Conservation (phyloP, 345 rosid species). For the Eucalyptus microcorys region DNA sequence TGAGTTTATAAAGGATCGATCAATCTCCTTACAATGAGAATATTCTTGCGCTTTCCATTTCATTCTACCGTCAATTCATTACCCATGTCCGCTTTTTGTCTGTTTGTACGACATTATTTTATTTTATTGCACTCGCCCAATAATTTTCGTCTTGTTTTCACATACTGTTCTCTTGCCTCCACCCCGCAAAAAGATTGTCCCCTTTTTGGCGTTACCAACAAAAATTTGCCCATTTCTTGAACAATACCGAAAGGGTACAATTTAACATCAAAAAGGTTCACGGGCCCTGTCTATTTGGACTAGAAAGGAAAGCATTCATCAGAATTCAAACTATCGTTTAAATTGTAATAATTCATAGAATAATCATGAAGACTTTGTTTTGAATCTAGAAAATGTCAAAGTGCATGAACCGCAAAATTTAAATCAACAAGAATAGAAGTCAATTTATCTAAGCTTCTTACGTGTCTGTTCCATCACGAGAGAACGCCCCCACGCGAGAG, state of each 20-base stretch:
- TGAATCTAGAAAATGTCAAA: neutral
- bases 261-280: neutral
- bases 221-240: neutral
- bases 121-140: neutral
- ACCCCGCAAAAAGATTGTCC: neutral
- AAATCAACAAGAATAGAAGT: neutral
- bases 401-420: fast-evolving
- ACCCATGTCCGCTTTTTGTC: too few relatives aligned
- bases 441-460: neutral
- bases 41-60: neutral
- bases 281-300: neutral
- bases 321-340: neutral
- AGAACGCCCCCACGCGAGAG: neutral
- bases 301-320: neutral
- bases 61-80: neutral
- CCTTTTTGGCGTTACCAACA: neutral
- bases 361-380: neutral
- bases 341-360: neutral
- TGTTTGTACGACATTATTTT: neutral
- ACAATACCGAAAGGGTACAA: neutral
- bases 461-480: neutral
- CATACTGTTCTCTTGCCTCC: neutral
- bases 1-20: neutral
- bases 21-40: neutral
- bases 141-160: neutral